Base-by-base conservation (phyloP, 2,329 filamentous ascomycete genomes). In the Penicillium sp. region DNA sequence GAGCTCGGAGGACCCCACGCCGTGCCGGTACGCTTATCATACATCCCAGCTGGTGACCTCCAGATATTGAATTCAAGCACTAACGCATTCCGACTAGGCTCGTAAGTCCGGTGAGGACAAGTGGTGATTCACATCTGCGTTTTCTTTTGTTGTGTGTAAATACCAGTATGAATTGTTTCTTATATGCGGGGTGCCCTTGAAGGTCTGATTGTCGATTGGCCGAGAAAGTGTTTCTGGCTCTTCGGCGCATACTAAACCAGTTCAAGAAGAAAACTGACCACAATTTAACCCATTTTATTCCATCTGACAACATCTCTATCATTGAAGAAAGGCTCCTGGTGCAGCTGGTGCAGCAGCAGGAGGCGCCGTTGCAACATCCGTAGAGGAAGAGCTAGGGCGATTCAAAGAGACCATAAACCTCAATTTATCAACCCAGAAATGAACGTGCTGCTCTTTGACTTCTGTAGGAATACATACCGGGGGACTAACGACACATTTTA, bases 1-100 rank as follows among this genome's bases (percentile, higher is more conserved):
- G 88, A 92, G 67, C 73, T 93, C 52, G 88, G 88, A 53, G 88
- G 88, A 8, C 69, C 81, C 25, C 80, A 81, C 62, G 84, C 84
- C 49, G 53, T 83, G 46, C 77, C 80, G 72, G 87, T 89, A 75
- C 72, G 86, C 78, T 32, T 15, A 37, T 27, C 8, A 32, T 28
- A 15, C 18, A 18, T 27, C 20, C n/a, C 27, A 5, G 1, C 35
- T 12, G 7, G 8, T 25, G 6, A 15, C 13, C 40, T 15, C 9
- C 27, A 3, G 15, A 3, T 37, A 15, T 33, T 37, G 2, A 49
- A 25, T 12, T 28, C 28, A 35, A 33, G 10, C 37, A 44, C 46
- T 25, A 9, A 25, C 32, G 13, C 7, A n/a, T 35, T 27, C 2
- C 7, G 9, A 32, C 12, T 50, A 73, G 71, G 69, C 71, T 45